phyloP scores from a whole-genome alignment of 2,329 filamentous ascomycete species.

The Botrytis fabae region DNA sequence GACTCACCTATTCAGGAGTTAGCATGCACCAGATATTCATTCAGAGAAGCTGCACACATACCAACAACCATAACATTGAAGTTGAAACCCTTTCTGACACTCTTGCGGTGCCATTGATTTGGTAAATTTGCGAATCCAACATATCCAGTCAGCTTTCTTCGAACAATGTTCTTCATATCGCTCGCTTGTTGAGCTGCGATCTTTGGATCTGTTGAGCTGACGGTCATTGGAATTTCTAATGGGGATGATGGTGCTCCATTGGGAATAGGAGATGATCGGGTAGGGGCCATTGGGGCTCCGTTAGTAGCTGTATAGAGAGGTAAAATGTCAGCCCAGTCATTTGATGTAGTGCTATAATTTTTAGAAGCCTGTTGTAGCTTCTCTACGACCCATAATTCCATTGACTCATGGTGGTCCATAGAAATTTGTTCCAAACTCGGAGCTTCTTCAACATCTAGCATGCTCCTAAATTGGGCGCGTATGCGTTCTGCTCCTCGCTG shows the following conservation, averaged over 20 bases:
- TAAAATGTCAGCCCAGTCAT: slow-evolving; percentile 41
- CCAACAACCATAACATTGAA: slow-evolving; percentile 99
- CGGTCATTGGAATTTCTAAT: slow-evolving; percentile 40
- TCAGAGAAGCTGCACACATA: slow-evolving; percentile 52
- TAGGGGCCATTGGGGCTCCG: slow-evolving; percentile 37
- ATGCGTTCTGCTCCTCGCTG: slow-evolving; percentile 32
- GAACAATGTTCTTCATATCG: slow-evolving; percentile 76
- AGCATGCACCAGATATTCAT: slow-evolving; percentile 22
- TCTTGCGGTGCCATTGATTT: slow-evolving; percentile 99
- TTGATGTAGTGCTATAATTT: slow-evolving; percentile 34
- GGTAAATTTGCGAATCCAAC: slow-evolving; percentile 98
- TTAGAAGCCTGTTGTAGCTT: slow-evolving; percentile 33
- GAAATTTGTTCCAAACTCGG: slow-evolving; percentile 41
- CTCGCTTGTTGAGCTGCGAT: slow-evolving; percentile 42
- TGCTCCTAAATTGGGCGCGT: slow-evolving; percentile 50
- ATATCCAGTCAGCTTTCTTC: slow-evolving; percentile 96
- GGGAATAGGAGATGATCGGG: slow-evolving; percentile 36
- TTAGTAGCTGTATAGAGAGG: slow-evolving; percentile 42
- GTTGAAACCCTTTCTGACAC: slow-evolving; percentile 99
- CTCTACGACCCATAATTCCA: slow-evolving; percentile 36
- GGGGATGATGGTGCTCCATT: slow-evolving; percentile 37
- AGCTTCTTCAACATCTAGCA: slow-evolving; percentile 54
- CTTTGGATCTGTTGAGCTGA: slow-evolving; percentile 42
- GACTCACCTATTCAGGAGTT: slow-evolving; percentile 75
- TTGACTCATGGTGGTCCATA: slow-evolving; percentile 32